phyloP scores from a whole-genome alignment of 139 green algal species.

The Eudorina sp. region DNA sequence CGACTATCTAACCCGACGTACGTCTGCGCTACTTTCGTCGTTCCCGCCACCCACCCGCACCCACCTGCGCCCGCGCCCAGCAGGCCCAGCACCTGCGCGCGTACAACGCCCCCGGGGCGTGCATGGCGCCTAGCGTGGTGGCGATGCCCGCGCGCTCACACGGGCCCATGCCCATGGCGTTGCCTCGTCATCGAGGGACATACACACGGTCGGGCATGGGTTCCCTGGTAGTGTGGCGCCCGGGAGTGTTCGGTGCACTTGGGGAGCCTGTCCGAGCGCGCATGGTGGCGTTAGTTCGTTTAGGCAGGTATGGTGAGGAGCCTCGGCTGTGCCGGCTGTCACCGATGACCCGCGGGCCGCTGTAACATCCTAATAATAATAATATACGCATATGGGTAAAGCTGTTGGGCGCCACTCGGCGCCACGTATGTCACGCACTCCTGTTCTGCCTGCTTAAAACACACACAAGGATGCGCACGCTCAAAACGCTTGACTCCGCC shows the following conservation, averaged over 20 bases:
- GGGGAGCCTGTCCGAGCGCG: too few species aligned
- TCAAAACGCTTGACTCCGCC: not conserved
- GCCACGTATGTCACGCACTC: too few species aligned
- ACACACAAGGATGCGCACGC: not conserved
- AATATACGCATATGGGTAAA: too few species aligned
- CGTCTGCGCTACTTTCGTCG: not conserved
- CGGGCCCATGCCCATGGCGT: constrained; percentile 85
- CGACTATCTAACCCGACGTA: too few species aligned
- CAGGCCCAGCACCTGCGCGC: constrained; percentile 39
- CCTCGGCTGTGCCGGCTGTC: too few species aligned
- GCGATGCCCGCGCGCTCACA: constrained; percentile 81
- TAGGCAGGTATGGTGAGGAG: too few species aligned
- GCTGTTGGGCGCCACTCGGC: too few species aligned
- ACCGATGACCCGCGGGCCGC: too few species aligned
- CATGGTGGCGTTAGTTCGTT: too few species aligned
- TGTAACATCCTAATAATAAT: too few species aligned
- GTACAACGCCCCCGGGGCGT: constrained; percentile 45
- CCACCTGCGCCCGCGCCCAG: constrained; percentile 40
- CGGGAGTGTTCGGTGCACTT: too few species aligned
- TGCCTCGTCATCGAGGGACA: constrained; percentile 63
- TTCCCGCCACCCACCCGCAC: not conserved
- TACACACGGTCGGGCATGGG: not conserved
- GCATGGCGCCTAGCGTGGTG: constrained; percentile 78
- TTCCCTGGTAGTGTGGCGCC: not conserved
- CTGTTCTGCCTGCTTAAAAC: too few species aligned